These are phyloP conservation scores for Coemansia sp. DNA, from an alignment of 192 early-diverging fungal species.

Conservation along the genomic window DNA sequence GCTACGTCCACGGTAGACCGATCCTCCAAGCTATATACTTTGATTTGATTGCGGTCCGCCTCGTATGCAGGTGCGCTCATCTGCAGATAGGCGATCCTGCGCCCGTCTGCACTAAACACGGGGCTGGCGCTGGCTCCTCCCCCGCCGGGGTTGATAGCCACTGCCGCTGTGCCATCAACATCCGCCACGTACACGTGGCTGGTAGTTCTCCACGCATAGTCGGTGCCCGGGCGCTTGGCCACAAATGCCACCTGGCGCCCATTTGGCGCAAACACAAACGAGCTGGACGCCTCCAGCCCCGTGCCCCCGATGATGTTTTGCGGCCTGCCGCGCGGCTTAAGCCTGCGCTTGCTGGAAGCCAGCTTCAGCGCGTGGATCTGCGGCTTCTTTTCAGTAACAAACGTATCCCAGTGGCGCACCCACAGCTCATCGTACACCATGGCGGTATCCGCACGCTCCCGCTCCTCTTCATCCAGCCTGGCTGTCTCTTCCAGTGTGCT, in stretches of 20 bases:
- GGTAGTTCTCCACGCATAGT: slow-evolving; percentile 77
- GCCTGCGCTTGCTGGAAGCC: slow-evolving; percentile 33
- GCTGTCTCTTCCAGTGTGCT: slow-evolving; percentile 58
- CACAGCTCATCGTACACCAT: slow-evolving; percentile 67
- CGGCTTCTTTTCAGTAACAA: slow-evolving; percentile 58
- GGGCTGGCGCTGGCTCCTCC: slow-evolving; percentile 63
- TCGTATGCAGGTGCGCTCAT: slow-evolving; percentile 71
- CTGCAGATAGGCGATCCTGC: slow-evolving; percentile 68
- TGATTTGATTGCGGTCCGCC: slow-evolving; percentile 71
- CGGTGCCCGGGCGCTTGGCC: slow-evolving; percentile 60
- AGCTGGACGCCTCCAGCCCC: slow-evolving; percentile 52
- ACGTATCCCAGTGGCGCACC: slow-evolving; percentile 82
- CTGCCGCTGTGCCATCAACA: slow-evolving; percentile 43
- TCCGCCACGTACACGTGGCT: slow-evolving; percentile 66
- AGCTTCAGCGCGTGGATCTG: slow-evolving; percentile 60
- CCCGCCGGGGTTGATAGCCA: slow-evolving; percentile 53
- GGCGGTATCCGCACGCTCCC: slow-evolving; percentile 59
- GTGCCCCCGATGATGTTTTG: slow-evolving; percentile 54
- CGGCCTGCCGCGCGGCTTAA: slow-evolving; percentile 15
- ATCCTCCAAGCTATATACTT: slow-evolving; percentile 53
- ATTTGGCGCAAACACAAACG: slow-evolving; percentile 65
- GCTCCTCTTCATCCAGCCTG: slow-evolving; percentile 50
- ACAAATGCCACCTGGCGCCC: slow-evolving; percentile 69
- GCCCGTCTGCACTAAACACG: slow-evolving; percentile 63
- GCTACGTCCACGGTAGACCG: slow-evolving; percentile 49